Base-by-base conservation (phyloP, 2,329 filamentous ascomycete genomes). In the Hymenoscyphus salicellus region DNA sequence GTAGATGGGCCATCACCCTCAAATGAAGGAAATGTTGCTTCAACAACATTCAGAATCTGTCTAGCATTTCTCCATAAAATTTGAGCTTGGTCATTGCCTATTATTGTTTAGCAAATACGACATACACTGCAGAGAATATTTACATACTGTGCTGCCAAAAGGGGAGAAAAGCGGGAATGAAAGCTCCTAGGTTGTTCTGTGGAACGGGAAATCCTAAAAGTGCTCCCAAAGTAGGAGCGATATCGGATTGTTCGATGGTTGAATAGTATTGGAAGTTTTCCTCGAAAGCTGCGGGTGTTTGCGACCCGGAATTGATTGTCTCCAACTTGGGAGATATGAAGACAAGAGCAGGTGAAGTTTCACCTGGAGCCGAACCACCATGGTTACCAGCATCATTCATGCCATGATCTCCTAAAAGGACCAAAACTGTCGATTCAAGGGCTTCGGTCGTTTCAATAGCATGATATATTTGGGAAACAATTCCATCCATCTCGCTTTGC, bases 341-440 rank as follows among this genome's bases (percentile, higher is more conserved):
- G 23, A 97, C 85, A 10, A 99, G 80, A 17, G 95, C 95, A 0
- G 95, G 90, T 0, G 94, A 97, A 1, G 95, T 98, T 79, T 99
- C 95, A 55, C 95, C 94, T 1, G 92, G 86, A 0, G 93, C 93
- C 10, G 94, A 97, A 46, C 94, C 95, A 33, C 95, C 95, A 75
- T 99, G 95, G 71, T 98, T 98, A 2, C 95, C 95, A 23, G 92
- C 95, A 72, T 98, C 94, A 71, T 98, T 99, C 95, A 99, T 99
- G n/a, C 95, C 95, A 75, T 99, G 95, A 72, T 99, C 96, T 63
- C 95, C 95, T 63, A 89, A 92, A 6, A 99, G 79, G 2, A 99
- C 88, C 56, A 99, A 84, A 1, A 99, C 79, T 0, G 94, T 93
- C 4, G 90, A 90, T 36, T 85, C 75, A 0, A 97, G 85, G 76